These are phyloP conservation scores for Westerdykella sp. DNA, from an alignment of 2,329 filamentous ascomycete genomes.

Conservation along the genomic window DNA sequence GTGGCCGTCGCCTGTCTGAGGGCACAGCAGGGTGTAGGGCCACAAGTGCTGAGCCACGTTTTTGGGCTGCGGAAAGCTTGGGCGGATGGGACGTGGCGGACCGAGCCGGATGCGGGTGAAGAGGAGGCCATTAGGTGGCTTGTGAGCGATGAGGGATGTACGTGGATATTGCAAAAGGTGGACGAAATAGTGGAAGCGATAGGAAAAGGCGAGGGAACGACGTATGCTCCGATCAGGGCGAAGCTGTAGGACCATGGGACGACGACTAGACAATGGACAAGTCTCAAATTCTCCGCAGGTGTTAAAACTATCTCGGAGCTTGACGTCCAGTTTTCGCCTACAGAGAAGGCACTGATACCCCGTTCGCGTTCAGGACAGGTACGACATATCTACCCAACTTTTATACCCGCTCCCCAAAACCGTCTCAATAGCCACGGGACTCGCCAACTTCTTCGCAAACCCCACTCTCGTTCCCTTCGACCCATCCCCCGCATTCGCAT, in stretches of 20 bases:
- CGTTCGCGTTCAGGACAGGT: conserved; percentile 14
- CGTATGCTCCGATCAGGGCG: conserved; percentile 22
- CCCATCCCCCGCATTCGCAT: conserved; percentile 53
- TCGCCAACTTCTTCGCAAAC: conserved; percentile 40
- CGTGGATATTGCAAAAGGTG: conserved; percentile 57
- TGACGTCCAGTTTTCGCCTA: no score
- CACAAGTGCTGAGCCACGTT: conserved; percentile 74
- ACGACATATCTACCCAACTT: conserved; percentile 27
- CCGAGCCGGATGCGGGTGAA: conserved; percentile 41
- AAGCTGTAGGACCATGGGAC: conserved; percentile 14
- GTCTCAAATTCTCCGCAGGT: no score
- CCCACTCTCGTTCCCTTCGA: conserved; percentile 49
- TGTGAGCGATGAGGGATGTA: conserved; percentile 57
- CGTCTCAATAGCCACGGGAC: conserved; percentile 39
- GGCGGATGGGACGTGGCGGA: conserved; percentile 56
- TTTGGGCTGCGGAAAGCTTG: conserved; percentile 73
- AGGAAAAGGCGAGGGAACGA: conserved; percentile 23
- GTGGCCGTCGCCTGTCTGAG: conserved; percentile 69
- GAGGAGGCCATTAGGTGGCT: conserved; percentile 56
- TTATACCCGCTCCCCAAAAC: conserved; percentile 40
- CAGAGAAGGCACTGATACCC: no score
- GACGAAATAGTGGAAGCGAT: conserved; percentile 52
- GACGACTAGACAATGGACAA: no score
- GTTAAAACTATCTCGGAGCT: no score
- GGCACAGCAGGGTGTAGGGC: conserved; percentile 74